Conservation (phyloP, 2,329 filamentous ascomycete species). For the Chrysoporthe austroafricana region DNA sequence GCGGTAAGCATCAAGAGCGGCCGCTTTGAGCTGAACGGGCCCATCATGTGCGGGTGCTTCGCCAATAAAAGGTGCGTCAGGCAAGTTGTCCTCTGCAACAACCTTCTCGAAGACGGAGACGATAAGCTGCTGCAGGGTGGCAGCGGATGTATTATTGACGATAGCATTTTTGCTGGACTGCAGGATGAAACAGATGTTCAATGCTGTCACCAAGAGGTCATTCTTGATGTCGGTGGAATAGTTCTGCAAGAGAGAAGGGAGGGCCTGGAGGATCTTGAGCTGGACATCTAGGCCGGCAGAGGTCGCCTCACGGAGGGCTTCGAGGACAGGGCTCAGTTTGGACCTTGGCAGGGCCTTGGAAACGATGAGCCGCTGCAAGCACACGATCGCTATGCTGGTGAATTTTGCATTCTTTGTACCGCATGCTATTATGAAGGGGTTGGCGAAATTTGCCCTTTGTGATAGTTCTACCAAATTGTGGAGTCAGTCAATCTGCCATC, state of each 20-base stretch:
- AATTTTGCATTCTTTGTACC: constrained; percentile 89
- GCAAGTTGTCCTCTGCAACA: constrained; percentile 73
- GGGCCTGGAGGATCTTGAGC: constrained; percentile 89
- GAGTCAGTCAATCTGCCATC: constrained; percentile 8
- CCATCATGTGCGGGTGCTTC: constrained; percentile 71
- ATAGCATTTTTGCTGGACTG: constrained; percentile 91
- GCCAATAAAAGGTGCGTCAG: constrained; percentile 62
- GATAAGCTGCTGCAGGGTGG: constrained; percentile 93
- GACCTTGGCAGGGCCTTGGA: constrained; percentile 77
- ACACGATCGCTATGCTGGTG: constrained; percentile 83
- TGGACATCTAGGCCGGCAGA: constrained; percentile 85
- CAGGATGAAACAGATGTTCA: constrained; percentile 90
- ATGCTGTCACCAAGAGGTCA: constrained; percentile 76
- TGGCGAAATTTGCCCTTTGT: constrained; percentile 80
- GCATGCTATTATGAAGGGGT: constrained; percentile 93
- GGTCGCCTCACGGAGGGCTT: constrained; percentile 84
- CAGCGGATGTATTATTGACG: constrained; percentile 93
- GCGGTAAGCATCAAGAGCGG: constrained; percentile 83
- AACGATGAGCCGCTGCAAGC: constrained; percentile 86
- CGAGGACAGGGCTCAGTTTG: constrained; percentile 82
- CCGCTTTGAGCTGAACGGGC: constrained; percentile 68
- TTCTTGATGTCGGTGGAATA: constrained; percentile 82
- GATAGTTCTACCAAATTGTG: constrained; percentile 68
- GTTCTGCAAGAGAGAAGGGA: constrained; percentile 88
- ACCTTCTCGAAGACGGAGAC: constrained; percentile 94